Evolutionary conservation across 768 basidiomycete species (phyloP), one percentile per base, ranked within the genome.

Genomic region (Steccherinum ochraceum): DNA sequence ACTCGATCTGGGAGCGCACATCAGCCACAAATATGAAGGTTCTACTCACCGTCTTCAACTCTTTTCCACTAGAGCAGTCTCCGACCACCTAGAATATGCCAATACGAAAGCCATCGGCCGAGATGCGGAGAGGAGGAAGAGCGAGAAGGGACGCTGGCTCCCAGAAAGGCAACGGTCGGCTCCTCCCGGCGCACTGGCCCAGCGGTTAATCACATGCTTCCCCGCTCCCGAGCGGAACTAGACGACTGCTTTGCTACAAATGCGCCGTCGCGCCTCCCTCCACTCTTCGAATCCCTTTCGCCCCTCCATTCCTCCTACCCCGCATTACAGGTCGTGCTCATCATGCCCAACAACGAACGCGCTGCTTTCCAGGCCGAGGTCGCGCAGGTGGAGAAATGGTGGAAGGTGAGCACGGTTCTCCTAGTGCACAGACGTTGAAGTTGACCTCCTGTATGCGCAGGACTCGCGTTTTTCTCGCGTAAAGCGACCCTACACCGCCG

Each of bases 401-500:
- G 88, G 83, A 89, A 90, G 83, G 94, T 92, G 57, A 47, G 73
- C 61, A 1, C 5, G 35, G 24, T 4, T 19, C 24, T 40, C 44
- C 40, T 43, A 13, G 39, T 25, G 12, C 7, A 35, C 26, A 26
- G 24, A 24, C 40, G 19, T 30, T 19, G 35, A 16, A 43, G 49
- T 23, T 26, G 52, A 47, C 18, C 43, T 40, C 40, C 23, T 40
- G 26, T 39, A n/a, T n/a, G n/a, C n/a, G n/a, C 62, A 97, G 94
- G 83, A 70, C 61, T 83, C 90, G 18, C 90, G 96, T 27, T 99
- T 94, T 68, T 78, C 82, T 21, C 78, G 84, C 62, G 84, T 88
- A n/a, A 84, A 78, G 57, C 85, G 96, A 20, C 94, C 93, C 3
- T 99, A 97, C 72, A 86, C 88, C 43, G 93, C 95, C 11, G 84